Percentiles rank a stretch among this genome's conserved stretches.
Evolutionary conservation across 352 stramenopile species (phyloP).

Genomic region (Globisporangium sylvaticum): DNA sequence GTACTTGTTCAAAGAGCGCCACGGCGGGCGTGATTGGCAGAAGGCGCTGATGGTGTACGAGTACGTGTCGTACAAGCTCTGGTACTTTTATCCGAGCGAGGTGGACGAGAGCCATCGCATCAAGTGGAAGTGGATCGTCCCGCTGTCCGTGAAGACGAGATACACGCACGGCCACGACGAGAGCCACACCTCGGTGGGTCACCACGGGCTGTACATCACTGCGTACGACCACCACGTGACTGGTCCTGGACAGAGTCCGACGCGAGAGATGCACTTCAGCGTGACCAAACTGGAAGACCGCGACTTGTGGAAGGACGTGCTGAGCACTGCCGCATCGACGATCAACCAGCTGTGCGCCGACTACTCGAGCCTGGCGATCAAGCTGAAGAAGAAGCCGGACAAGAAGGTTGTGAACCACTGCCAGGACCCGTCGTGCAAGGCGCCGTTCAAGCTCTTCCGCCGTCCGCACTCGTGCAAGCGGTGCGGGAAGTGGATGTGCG

Average conservation of each 20-base stretch:
- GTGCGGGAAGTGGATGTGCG: slow-evolving; percentile 83
- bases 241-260: slow-evolving; percentile 43
- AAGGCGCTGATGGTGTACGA: slow-evolving; percentile 86
- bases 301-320: slow-evolving; percentile 75
- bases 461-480: slow-evolving; percentile 81
- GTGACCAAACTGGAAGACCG: slow-evolving; percentile 83
- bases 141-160: slow-evolving; percentile 58
- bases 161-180: slow-evolving; percentile 87
- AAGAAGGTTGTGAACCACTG: slow-evolving; percentile 81
- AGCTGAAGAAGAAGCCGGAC: slow-evolving; percentile 78
- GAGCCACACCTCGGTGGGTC: slow-evolving; percentile 73
- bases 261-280: slow-evolving; percentile 80
- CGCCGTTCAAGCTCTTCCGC: slow-evolving; percentile 80
- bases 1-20: slow-evolving; percentile 79
- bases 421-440: slow-evolving; percentile 60
- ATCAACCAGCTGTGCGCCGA: slow-evolving; percentile 69
- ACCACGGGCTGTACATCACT: slow-evolving; percentile 80
- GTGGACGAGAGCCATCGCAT: slow-evolving; percentile 78
- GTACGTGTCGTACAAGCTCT: slow-evolving; percentile 84
- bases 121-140: slow-evolving; percentile 87
- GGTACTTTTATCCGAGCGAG: slow-evolving; percentile 87
- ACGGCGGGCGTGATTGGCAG: slow-evolving; percentile 63
- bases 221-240: slow-evolving; percentile 72
- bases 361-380: slow-evolving; percentile 55
- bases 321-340: slow-evolving; percentile 47